Percentiles rank a stretch among this genome's conserved stretches.
These are phyloP conservation scores for Paraconiothyrium sp. DNA, from an alignment of 2,329 filamentous ascomycete species.

Conservation along the genomic window DNA sequence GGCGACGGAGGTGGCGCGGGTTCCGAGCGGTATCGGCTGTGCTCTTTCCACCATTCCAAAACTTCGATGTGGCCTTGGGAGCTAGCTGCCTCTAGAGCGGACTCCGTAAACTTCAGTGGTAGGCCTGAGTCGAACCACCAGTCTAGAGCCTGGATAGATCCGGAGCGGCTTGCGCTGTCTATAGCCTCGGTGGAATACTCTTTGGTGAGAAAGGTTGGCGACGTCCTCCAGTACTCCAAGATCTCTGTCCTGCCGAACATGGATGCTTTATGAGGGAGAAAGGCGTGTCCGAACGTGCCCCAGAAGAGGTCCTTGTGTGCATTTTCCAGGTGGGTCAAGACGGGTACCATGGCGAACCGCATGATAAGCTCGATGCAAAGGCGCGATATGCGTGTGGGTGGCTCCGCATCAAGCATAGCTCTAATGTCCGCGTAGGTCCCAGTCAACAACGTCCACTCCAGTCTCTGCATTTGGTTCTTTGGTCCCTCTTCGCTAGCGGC, in stretches of 20 bases:
- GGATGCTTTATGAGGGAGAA: slow-evolving; percentile 87
- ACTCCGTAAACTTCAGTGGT: slow-evolving; percentile 84
- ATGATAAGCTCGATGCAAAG: slow-evolving; percentile 89
- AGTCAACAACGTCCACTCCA: slow-evolving; percentile 86
- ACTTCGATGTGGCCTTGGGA: slow-evolving; percentile 85
- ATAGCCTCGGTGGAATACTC: slow-evolving; percentile 87
- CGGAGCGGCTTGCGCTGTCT: slow-evolving; percentile 85
- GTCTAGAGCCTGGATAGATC: slow-evolving; percentile 84
- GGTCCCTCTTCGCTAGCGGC: slow-evolving; percentile 71
- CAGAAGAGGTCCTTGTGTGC: slow-evolving; percentile 80
- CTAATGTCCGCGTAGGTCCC: slow-evolving; percentile 76
- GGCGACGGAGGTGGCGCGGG: slow-evolving; percentile 25
- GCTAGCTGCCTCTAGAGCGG: slow-evolving; percentile 86
- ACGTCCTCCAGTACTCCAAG: slow-evolving; percentile 90
- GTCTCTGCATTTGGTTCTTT: slow-evolving; percentile 76
- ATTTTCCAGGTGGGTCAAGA: slow-evolving; percentile 77
- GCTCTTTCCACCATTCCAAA: slow-evolving; percentile 91
- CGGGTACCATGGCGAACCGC: slow-evolving; percentile 83
- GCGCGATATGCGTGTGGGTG: slow-evolving; percentile 78
- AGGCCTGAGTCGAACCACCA: slow-evolving; percentile 90
- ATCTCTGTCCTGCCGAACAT: slow-evolving; percentile 87
- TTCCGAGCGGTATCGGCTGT: slow-evolving; percentile 59
- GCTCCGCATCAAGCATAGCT: slow-evolving; percentile 74
- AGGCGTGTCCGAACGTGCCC: slow-evolving; percentile 81
- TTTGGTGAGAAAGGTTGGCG: slow-evolving; percentile 82